Conservation (phyloP, 257 asterid species). For the Solanum sparsipilum region DNA sequence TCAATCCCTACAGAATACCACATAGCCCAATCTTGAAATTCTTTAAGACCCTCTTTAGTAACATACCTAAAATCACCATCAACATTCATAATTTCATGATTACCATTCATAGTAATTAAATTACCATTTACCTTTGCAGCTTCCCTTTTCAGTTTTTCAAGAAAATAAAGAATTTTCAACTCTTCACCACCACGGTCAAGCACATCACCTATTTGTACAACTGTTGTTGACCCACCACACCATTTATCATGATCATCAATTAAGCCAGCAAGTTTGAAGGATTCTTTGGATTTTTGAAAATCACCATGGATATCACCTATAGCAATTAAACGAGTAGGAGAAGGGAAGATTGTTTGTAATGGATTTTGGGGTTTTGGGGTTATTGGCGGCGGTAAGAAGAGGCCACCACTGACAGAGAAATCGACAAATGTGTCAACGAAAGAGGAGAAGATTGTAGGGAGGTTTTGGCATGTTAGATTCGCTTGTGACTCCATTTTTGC, state of each 20-base stretch:
- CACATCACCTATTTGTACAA: slow-evolving; percentile 86
- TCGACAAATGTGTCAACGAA: slow-evolving; percentile 80
- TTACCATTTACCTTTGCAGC: slow-evolving; percentile 53
- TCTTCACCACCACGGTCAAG: slow-evolving; percentile 94
- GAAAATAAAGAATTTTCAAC: slow-evolving; percentile 65
- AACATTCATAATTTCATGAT: slow-evolving; percentile 87
- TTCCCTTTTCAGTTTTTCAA: slow-evolving; percentile 75
- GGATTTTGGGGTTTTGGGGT: not conserved
- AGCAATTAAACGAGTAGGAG: slow-evolving; percentile 70
- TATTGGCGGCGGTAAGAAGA: slow-evolving; percentile 41
- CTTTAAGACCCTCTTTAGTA: slow-evolving; percentile 41
- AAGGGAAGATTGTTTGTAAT: slow-evolving; percentile 43
- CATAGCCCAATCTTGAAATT: slow-evolving; percentile 63
- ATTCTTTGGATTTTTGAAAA: slow-evolving; percentile 61
- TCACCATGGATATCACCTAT: slow-evolving; percentile 96
- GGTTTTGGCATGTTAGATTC: slow-evolving; percentile 35
- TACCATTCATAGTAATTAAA: slow-evolving; percentile 80
- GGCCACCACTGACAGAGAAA: slow-evolving; percentile 87
- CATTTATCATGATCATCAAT: slow-evolving; percentile 54
- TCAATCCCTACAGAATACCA: slow-evolving; percentile 57
- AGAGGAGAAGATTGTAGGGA: slow-evolving; percentile 52
- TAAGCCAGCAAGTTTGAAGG: slow-evolving; percentile 60
- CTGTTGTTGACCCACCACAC: slow-evolving; percentile 77
- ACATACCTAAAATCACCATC: slow-evolving; percentile 70
- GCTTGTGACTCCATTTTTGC: slow-evolving; percentile 7